Percentiles rank a stretch among this genome's conserved stretches.
These are phyloP conservation scores for Nothophoma quercina DNA, from an alignment of 2,329 filamentous ascomycete species.

Conservation along the genomic window DNA sequence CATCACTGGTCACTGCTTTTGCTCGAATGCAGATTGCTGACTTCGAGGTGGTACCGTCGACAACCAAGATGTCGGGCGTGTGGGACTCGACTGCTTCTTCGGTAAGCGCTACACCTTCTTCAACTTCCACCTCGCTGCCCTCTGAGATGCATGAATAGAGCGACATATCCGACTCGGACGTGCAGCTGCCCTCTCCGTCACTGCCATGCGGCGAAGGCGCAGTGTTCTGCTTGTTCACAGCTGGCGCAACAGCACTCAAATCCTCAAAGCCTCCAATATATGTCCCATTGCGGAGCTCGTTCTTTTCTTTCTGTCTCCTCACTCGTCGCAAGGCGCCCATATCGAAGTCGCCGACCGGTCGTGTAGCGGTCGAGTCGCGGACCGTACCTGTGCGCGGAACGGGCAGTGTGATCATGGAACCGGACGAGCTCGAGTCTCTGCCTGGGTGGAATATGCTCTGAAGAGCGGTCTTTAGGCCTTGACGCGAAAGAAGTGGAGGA, in stretches of 20 bases:
- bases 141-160: constrained; percentile 35
- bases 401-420: constrained; percentile 45
- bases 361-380: constrained; percentile 20
- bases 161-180: constrained; percentile 28
- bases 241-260: neutral
- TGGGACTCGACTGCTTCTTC: constrained; percentile 64
- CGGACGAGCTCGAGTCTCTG: constrained; percentile 41
- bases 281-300: constrained; percentile 30
- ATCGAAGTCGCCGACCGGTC: constrained; percentile 35
- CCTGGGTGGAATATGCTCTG: constrained; percentile 39
- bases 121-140: constrained; percentile 56
- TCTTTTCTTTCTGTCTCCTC: constrained; percentile 35
- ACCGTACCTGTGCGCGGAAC: constrained; percentile 36
- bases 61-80: constrained; percentile 44
- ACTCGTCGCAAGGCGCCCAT: constrained; percentile 36
- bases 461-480: constrained; percentile 38
- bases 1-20: constrained; percentile 3
- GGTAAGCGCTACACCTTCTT: constrained; percentile 62
- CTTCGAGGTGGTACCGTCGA: constrained; percentile 7
- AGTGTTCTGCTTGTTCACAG: neutral
- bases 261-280: constrained; percentile 26
- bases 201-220: neutral
- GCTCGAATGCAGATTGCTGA: constrained; percentile 1
- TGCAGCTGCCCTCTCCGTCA: constrained; percentile 11
- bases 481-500: constrained; percentile 27